Conservation (phyloP, 805 yeast genomes). For the Kodamaea kakaduensis region DNA sequence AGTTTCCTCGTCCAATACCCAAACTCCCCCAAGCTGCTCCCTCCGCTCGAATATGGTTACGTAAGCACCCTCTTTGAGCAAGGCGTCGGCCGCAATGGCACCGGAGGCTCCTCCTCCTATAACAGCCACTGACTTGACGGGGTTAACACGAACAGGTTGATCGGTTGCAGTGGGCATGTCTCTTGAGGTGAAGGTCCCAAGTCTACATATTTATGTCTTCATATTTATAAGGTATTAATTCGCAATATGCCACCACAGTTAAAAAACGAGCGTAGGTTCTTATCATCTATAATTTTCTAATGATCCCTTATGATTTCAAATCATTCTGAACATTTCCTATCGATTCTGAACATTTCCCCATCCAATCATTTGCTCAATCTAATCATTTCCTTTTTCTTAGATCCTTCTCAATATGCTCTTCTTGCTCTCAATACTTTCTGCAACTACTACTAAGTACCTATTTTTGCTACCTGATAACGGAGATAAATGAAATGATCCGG, state of each 20-base stretch:
- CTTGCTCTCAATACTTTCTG: too few species aligned
- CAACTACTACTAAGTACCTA: too few species aligned
- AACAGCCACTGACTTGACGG: constrained; percentile 33
- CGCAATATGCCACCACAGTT: constrained; percentile 9
- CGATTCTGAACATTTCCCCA: too few species aligned
- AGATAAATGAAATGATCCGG: too few species aligned
- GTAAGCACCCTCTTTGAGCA: constrained; percentile 30
- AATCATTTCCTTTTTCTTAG: too few species aligned
- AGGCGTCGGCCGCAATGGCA: constrained; percentile 36
- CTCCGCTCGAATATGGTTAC: constrained; percentile 42
- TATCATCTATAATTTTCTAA: too few species aligned
- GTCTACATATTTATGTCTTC: background rate
- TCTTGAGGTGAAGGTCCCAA: background rate
- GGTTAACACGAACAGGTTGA: constrained; percentile 8
- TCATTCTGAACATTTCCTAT: too few species aligned
- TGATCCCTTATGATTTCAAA: too few species aligned
- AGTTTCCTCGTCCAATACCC: constrained; percentile 32
- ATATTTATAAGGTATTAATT: background rate
- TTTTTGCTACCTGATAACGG: too few species aligned
- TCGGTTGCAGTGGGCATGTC: constrained; percentile 4
- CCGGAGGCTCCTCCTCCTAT: constrained; percentile 55
- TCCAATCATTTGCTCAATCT: too few species aligned
- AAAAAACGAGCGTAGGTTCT: too few species aligned
- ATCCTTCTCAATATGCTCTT: too few species aligned
- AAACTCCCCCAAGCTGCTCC: constrained; percentile 39